Conservation (phyloP, 306 rosid genomes). For the Trifolium fragiferum region DNA sequence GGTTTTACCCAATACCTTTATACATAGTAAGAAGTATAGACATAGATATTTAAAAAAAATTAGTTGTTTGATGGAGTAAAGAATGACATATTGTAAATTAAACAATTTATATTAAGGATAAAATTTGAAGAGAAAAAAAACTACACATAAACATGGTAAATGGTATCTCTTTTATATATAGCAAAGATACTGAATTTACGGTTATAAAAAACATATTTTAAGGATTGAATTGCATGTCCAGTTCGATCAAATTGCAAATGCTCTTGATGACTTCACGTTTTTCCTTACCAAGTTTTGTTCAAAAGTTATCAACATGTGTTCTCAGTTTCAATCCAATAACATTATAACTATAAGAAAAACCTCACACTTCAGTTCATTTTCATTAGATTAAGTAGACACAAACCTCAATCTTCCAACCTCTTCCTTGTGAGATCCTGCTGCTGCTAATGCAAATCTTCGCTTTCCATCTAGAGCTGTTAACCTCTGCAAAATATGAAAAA, state of each 20-base stretch:
- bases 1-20: too few species aligned
- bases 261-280: not conserved
- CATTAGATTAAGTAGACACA: conserved; percentile 30
- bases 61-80: too few species aligned
- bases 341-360: not conserved
- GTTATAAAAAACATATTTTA: not conserved
- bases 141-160: too few species aligned
- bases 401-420: conserved; percentile 94
- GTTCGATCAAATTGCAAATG: conserved; percentile 2
- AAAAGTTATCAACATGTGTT: not conserved
- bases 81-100: too few species aligned
- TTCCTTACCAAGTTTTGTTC: not conserved
- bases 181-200: not conserved
- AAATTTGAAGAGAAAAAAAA: too few species aligned
- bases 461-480: conserved; percentile 96
- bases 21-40: too few species aligned
- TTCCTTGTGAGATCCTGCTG: conserved; percentile 93
- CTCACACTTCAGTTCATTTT: not conserved
- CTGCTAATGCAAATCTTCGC: conserved; percentile 94
- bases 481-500: conserved; percentile 57
- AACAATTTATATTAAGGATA: too few species aligned
- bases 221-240: conserved; percentile 1
- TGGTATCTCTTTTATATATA: too few species aligned
- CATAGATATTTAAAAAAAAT: too few species aligned
- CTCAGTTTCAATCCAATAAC: conserved; percentile 10